Conservation (phyloP, 2,329 filamentous ascomycete species). For the Alternaria gaisen region DNA sequence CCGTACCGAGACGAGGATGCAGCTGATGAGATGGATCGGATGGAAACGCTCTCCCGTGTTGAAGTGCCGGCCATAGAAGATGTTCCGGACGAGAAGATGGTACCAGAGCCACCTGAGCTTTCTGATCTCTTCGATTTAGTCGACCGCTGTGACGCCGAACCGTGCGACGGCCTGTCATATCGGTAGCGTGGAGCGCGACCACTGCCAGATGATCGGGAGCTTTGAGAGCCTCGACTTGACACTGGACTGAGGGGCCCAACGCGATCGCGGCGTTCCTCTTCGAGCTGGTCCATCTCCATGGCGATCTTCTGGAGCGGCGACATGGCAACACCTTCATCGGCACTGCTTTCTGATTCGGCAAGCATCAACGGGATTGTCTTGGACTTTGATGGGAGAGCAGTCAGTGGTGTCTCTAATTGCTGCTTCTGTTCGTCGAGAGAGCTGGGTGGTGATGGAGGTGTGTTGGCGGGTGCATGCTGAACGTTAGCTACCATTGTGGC, state of each 20-base stretch:
- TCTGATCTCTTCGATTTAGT: slow-evolving; percentile 42
- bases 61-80: slow-evolving; percentile 56
- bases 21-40: slow-evolving; percentile 60
- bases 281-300: slow-evolving; percentile 72
- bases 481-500: slow-evolving; percentile 84
- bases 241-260: slow-evolving; percentile 73
- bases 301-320: slow-evolving; percentile 79
- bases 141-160: slow-evolving; percentile 27
- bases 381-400: slow-evolving; percentile 38
- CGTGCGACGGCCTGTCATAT: slow-evolving; percentile 54
- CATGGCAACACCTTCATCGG: slow-evolving; percentile 68
- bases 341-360: slow-evolving; percentile 70
- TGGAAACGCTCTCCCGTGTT: slow-evolving; percentile 65
- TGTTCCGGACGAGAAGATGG: slow-evolving; percentile 73
- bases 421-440: slow-evolving; percentile 76
- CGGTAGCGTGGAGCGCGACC: slow-evolving; percentile 56
- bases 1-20: slow-evolving; percentile 54
- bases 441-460: slow-evolving; percentile 83
- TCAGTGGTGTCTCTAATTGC: slow-evolving; percentile 39
- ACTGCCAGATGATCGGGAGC: slow-evolving; percentile 62
- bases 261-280: slow-evolving; percentile 67
- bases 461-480: slow-evolving; percentile 80
- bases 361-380: slow-evolving; percentile 45
- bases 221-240: slow-evolving; percentile 70
- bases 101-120: slow-evolving; percentile 59